Evolutionary conservation across 192 early-diverging fungal genomes (phyloP).

Genomic region (Funneliformis mosseae): DNA sequence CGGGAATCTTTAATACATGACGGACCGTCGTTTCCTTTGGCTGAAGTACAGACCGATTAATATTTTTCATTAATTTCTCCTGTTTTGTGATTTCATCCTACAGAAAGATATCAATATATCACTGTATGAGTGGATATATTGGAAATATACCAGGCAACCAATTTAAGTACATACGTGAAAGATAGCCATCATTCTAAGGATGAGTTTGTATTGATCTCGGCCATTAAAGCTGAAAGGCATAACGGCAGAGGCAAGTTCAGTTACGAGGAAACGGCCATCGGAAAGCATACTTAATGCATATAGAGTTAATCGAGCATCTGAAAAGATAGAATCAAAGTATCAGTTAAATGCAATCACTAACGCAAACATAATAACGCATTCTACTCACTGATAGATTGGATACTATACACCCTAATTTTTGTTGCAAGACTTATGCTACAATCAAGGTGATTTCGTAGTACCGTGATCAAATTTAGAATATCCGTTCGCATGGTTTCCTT

Average conservation of each 20-base stretch:
- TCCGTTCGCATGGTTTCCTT: constrained; percentile 27
- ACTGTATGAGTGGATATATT: constrained; percentile 1
- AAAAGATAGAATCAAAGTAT: no score
- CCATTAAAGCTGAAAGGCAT: constrained; percentile 34
- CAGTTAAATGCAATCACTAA: constrained; percentile 18
- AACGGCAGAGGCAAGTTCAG: background rate
- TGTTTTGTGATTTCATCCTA: constrained; percentile 30
- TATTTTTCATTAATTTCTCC: constrained; percentile 19
- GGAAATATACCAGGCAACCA: background rate
- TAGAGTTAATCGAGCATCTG: no score
- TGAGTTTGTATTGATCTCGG: constrained; percentile 10
- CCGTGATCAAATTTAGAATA: constrained; percentile 26
- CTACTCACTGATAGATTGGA: constrained; percentile 22
- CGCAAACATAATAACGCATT: background rate
- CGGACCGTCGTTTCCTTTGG: constrained; percentile 27
- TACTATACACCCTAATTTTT: constrained; percentile 28
- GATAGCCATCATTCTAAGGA: constrained; percentile 29
- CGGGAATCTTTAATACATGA: constrained; percentile 31
- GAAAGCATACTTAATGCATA: constrained; percentile 8
- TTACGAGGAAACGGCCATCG: constrained; percentile 21
- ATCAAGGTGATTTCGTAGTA: constrained; percentile 32
- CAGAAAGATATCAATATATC: background rate
- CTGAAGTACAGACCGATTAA: constrained; percentile 33
- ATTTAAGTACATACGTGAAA: constrained; percentile 26
- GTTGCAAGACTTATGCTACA: constrained; percentile 24